Conservation (phyloP, 1,139 yeast genomes). For the Pneumocystis wakefieldiae region DNA sequence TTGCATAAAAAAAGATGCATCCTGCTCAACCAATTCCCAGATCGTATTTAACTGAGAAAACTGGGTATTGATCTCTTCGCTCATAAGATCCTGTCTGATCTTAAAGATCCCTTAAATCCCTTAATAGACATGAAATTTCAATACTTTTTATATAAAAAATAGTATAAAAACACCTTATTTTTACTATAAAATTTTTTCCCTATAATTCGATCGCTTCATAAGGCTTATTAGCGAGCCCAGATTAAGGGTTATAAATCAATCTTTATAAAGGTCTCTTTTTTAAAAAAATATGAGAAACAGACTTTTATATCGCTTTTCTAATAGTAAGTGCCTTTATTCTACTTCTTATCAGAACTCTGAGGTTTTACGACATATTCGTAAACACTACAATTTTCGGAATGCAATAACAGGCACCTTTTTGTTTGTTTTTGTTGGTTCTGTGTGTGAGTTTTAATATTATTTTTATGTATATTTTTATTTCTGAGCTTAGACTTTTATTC, state of each 20-base stretch:
- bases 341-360: neutral
- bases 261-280: neutral
- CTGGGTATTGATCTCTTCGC: constrained; percentile 5
- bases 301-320: too few relatives aligned
- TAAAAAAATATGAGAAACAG: neutral
- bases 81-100: constrained; percentile 5
- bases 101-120: neutral
- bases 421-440: constrained; percentile 6
- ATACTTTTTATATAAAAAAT: constrained; percentile 6
- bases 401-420: constrained; percentile 5
- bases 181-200: neutral
- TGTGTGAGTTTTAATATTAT: constrained; percentile 3
- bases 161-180: neutral
- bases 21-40: constrained; percentile 22
- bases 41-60: constrained; percentile 25
- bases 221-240: neutral
- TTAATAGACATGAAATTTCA: constrained; percentile 2
- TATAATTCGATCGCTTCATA: neutral
- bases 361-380: neutral
- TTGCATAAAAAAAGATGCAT: constrained; percentile 26
- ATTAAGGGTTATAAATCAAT: neutral
- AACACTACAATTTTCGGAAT: constrained; percentile 5
- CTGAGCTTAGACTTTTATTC: constrained; percentile 5
- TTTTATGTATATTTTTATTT: neutral
- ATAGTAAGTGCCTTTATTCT: neutral